Percentiles rank a stretch among this genome's conserved stretches.
These are phyloP conservation scores for Fusarium xyrophilum DNA, from an alignment of 2,329 filamentous ascomycete genomes.

Conservation along the genomic window DNA sequence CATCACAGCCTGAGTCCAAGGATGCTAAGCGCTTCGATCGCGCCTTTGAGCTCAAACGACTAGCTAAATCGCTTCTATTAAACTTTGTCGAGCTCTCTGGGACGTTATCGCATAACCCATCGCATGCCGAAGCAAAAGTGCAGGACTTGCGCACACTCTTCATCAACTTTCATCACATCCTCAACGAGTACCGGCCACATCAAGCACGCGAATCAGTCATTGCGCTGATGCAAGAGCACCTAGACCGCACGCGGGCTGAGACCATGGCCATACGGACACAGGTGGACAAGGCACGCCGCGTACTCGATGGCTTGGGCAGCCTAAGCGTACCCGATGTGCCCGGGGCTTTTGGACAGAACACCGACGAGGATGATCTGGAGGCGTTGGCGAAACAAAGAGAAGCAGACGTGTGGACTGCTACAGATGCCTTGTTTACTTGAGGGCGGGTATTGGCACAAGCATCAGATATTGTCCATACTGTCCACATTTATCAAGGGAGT, in stretches of 20 bases:
- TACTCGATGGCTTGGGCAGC: conserved; percentile 73
- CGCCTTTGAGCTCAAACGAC: conserved; percentile 72
- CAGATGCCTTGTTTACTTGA: conserved; percentile 52
- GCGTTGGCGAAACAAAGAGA: conserved; percentile 38
- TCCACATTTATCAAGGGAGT: neutral
- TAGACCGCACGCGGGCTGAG: conserved; percentile 75
- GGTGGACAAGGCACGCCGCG: conserved; percentile 73
- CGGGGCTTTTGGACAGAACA: conserved; percentile 15
- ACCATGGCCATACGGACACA: conserved; percentile 72
- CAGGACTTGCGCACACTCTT: conserved; percentile 81
- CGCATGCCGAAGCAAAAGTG: conserved; percentile 72
- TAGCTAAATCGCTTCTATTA: conserved; percentile 84
- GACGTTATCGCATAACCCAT: conserved; percentile 40
- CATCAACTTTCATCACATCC: conserved; percentile 89
- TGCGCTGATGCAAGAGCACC: conserved; percentile 82
- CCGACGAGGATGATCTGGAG: conserved; percentile 32
- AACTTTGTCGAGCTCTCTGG: conserved; percentile 89
- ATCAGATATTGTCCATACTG: neutral
- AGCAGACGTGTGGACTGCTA: conserved; percentile 51
- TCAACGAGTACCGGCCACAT: conserved; percentile 94
- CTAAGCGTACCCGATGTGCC: conserved; percentile 48
- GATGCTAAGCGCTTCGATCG: conserved; percentile 67
- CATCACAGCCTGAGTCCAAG: conserved; percentile 50
- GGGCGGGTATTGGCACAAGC: neutral
- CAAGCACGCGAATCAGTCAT: conserved; percentile 91